phyloP scores from a whole-genome alignment of 2,329 filamentous ascomycete species.

The Diaporthe amygdali region DNA sequence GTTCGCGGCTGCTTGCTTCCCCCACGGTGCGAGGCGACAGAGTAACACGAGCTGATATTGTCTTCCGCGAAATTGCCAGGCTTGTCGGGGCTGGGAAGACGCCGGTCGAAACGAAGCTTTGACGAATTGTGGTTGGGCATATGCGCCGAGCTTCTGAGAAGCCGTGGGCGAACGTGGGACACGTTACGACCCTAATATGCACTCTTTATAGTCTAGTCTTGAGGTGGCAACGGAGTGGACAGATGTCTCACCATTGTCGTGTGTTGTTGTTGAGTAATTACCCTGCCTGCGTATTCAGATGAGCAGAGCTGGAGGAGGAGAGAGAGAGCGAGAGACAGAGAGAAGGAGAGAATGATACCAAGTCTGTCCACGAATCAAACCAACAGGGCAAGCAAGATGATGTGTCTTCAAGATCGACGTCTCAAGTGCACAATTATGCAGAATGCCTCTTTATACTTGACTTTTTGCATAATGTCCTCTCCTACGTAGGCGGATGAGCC shows the following conservation, averaged over 20 bases:
- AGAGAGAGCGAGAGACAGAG: not conserved
- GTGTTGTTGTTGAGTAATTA: not conserved
- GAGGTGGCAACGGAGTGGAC: not conserved
- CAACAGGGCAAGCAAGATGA: not conserved
- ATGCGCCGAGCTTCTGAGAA: not conserved
- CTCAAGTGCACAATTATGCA: not conserved
- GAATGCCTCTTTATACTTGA: not conserved
- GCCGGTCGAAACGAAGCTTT: conserved; percentile 15
- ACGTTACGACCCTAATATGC: conserved; percentile 9
- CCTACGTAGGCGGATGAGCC: not conserved
- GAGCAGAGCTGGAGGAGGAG: too few species aligned
- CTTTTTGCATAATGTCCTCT: not conserved
- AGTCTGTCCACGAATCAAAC: not conserved
- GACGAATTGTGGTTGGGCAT: conserved; percentile 4
- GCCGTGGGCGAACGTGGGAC: not conserved
- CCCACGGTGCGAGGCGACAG: not conserved
- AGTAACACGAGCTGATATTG: conserved; percentile 18
- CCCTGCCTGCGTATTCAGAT: not conserved
- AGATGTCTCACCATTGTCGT: not conserved
- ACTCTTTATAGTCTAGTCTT: conserved; percentile 5
- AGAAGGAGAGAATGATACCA: not conserved
- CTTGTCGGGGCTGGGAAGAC: conserved; percentile 11
- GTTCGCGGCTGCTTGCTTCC: not conserved
- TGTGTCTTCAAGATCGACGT: not conserved
- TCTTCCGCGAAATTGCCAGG: conserved; percentile 6